phyloP scores from a whole-genome alignment of 345 rosid species.

The Zanthoxylum bungeanum region DNA sequence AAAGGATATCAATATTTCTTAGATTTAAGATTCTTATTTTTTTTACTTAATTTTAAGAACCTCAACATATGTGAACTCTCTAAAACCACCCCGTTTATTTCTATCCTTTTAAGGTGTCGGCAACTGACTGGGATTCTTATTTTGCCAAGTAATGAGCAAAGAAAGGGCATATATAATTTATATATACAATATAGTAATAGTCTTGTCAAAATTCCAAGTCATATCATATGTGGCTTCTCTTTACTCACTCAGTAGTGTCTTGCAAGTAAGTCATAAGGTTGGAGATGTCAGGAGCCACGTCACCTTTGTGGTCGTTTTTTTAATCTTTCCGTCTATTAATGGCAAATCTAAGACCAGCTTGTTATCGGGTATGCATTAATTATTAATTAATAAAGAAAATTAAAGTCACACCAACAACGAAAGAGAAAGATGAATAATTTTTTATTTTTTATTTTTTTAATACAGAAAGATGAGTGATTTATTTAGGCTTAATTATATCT shows the following conservation, averaged over 20 bases:
- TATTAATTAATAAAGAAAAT: neutral
- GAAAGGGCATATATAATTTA: too few species aligned
- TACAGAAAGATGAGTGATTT: too few species aligned
- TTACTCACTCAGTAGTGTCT: neutral
- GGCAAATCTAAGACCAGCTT: too few species aligned
- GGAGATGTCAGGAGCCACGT: neutral
- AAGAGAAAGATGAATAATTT: neutral
- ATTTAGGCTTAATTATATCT: too few species aligned
- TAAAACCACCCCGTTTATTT: too few species aligned
- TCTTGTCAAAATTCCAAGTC: neutral
- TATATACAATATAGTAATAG: too few species aligned
- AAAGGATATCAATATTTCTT: too few species aligned
- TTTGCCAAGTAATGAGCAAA: neutral
- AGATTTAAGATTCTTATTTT: too few species aligned
- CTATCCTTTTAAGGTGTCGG: neutral
- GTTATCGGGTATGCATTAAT: too few species aligned
- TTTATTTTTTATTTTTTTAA: too few species aligned
- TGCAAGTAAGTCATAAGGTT: neutral
- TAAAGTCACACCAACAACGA: neutral
- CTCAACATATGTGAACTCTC: too few species aligned
- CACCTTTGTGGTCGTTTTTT: neutral
- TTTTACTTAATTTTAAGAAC: too few species aligned
- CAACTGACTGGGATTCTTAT: neutral
- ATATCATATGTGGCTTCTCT: neutral
- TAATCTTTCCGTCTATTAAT: neutral